A percentile compares a stretch with the other conserved stretches of the same genome.
Evolutionary conservation across 2,329 filamentous ascomycete genomes (phyloP).

Genomic region (Calonectria fujianensis): DNA sequence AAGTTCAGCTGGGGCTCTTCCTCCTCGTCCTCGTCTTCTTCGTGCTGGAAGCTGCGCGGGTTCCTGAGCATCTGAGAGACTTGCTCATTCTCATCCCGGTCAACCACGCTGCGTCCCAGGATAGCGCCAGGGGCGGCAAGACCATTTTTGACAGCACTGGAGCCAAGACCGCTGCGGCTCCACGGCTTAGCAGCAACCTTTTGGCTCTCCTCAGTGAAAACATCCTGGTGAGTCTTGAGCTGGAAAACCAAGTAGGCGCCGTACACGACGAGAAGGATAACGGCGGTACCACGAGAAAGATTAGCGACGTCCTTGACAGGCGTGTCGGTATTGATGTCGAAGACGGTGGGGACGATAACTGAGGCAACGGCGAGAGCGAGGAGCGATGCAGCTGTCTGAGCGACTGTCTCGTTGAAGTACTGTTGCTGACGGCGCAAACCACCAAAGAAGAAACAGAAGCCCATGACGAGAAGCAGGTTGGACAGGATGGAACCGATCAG

Average conservation of each 20-base stretch:
- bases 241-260: slow-evolving; percentile 91
- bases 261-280: slow-evolving; percentile 91
- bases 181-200: slow-evolving; percentile 81
- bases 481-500: slow-evolving; percentile 94
- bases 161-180: slow-evolving; percentile 56
- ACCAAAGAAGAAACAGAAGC: slow-evolving; percentile 94
- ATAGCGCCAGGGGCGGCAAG: slow-evolving; percentile 64
- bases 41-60: slow-evolving; percentile 59
- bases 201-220: slow-evolving; percentile 87
- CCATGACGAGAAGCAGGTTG: slow-evolving; percentile 90
- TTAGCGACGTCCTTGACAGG: slow-evolving; percentile 71
- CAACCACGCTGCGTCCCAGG: slow-evolving; percentile 59
- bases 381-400: slow-evolving; percentile 89
- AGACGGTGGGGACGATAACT: slow-evolving; percentile 93
- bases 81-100: slow-evolving; percentile 63
- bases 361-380: slow-evolving; percentile 86
- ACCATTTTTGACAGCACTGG: slow-evolving; percentile 62
- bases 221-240: slow-evolving; percentile 86
- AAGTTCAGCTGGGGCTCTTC: slow-evolving; percentile 86
- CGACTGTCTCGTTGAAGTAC: slow-evolving; percentile 93
- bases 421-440: slow-evolving; percentile 87
- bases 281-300: slow-evolving; percentile 82
- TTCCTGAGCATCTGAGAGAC: slow-evolving; percentile 68
- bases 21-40: slow-evolving; percentile 76
- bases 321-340: slow-evolving; percentile 73